A percentile compares a stretch with the other conserved stretches of the same genome.
These are phyloP conservation scores for Arctostaphylos glauca DNA, from an alignment of 148 eudicot species.

Conservation along the genomic window DNA sequence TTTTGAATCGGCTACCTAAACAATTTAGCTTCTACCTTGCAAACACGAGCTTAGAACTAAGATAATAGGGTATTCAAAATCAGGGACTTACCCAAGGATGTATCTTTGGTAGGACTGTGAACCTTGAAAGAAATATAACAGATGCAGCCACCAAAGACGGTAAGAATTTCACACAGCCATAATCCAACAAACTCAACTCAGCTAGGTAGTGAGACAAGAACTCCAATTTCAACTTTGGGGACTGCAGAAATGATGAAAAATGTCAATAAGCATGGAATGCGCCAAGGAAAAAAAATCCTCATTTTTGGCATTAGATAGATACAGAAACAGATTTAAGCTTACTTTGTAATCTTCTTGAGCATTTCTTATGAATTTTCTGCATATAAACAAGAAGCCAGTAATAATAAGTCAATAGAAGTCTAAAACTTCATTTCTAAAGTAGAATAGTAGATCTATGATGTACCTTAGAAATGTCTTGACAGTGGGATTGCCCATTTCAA, in stretches of 20 bases:
- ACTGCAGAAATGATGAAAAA: slow-evolving; percentile 31
- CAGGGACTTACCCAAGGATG: slow-evolving; percentile 70
- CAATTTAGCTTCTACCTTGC: neutral
- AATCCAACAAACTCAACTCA: slow-evolving; percentile 80
- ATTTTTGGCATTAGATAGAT: neutral
- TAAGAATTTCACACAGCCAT: slow-evolving; percentile 63
- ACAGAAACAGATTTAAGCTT: neutral
- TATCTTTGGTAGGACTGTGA: slow-evolving; percentile 43
- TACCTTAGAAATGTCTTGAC: slow-evolving; percentile 66
- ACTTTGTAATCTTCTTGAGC: slow-evolving; percentile 50
- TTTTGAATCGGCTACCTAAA: neutral
- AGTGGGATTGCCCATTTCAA: slow-evolving; percentile 76
- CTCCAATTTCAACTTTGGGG: slow-evolving; percentile 46
- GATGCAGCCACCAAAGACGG: slow-evolving; percentile 90
- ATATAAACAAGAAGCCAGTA: neutral
- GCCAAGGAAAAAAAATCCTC: neutral
- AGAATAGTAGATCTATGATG: neutral
- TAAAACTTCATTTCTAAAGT: neutral
- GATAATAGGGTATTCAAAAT: neutral
- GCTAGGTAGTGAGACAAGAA: slow-evolving; percentile 74
- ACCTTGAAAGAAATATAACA: slow-evolving; percentile 62
- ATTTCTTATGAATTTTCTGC: slow-evolving; percentile 52
- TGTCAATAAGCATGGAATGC: neutral
- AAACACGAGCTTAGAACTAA: neutral
- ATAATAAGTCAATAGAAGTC: neutral